A percentile compares a stretch with the other conserved stretches of the same genome.
phyloP scores from a whole-genome alignment of 306 rosid species.

The Purshia tridentata region DNA sequence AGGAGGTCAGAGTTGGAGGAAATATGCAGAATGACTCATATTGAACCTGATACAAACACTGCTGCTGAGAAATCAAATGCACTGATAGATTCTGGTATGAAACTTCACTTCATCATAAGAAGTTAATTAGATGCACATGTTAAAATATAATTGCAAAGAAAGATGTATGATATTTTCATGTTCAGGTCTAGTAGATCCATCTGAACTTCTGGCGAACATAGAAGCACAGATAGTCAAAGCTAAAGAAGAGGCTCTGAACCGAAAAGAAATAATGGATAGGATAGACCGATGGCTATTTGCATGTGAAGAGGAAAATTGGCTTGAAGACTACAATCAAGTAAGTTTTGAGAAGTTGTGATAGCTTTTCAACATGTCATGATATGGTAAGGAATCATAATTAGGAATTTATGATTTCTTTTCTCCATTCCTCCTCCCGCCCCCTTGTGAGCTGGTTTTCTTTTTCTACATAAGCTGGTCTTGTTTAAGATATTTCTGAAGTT shows the following conservation, averaged over 20 bases:
- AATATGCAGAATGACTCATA: conserved; percentile 73
- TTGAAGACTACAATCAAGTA: conserved; percentile 85
- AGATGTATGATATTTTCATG: conserved; percentile 10
- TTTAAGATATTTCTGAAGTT: neutral
- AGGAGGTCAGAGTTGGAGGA: conserved; percentile 86
- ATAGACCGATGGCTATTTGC: conserved; percentile 91
- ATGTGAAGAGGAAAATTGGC: conserved; percentile 99
- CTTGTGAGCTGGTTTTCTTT: neutral
- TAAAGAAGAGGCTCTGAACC: conserved; percentile 77
- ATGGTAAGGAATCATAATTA: neutral
- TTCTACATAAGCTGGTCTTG: neutral
- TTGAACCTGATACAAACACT: conserved; percentile 86
- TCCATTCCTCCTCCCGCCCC: no score
- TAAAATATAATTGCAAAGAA: neutral
- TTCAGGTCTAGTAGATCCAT: conserved; percentile 86
- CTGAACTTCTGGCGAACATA: conserved; percentile 82
- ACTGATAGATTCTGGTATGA: conserved; percentile 84
- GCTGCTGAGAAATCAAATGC: conserved; percentile 85
- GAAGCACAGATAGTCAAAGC: conserved; percentile 75
- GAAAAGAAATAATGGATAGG: conserved; percentile 84
- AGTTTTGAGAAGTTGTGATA: conserved; percentile 30
- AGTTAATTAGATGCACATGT: neutral
- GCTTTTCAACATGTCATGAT: conserved; percentile 9
- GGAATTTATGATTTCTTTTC: neutral
- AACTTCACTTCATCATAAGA: neutral